Conservation (phyloP, 352 stramenopile genomes). For the Pythium angustatum region DNA sequence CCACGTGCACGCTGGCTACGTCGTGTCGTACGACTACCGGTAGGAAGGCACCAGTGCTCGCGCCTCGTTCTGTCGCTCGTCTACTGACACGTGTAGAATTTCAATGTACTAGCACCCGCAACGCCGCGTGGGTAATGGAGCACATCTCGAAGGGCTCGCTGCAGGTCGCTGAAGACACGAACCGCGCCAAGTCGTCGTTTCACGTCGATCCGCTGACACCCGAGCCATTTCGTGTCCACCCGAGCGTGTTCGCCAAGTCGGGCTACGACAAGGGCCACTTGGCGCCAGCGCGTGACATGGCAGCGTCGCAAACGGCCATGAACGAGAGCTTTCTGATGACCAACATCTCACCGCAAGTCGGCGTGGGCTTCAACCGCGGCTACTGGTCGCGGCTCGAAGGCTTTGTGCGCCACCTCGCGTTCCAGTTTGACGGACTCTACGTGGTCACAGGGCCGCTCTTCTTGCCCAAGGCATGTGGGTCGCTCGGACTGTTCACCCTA, state of each 20-base stretch:
- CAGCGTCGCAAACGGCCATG: constrained; percentile 73
- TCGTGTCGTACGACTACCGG: constrained; percentile 86
- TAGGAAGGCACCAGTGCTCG: too few species aligned
- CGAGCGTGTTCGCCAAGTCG: constrained; percentile 87
- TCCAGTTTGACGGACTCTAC: constrained; percentile 78
- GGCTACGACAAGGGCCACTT: constrained; percentile 96
- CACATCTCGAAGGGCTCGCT: constrained; percentile 75
- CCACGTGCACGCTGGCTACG: constrained; percentile 74
- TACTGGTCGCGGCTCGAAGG: constrained; percentile 89
- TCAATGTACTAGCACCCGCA: too few species aligned
- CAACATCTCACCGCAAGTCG: constrained; percentile 94
- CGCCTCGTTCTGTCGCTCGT: too few species aligned
- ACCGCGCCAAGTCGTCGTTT: constrained; percentile 89
- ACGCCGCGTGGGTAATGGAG: constrained; percentile 87
- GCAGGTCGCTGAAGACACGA: constrained; percentile 60
- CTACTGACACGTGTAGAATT: constrained; percentile 34
- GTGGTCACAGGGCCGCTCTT: constrained; percentile 95
- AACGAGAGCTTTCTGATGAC: constrained; percentile 95
- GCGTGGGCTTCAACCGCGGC: constrained; percentile 84
- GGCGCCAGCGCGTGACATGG: constrained; percentile 91
- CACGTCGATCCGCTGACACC: constrained; percentile 70
- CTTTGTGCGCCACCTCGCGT: constrained; percentile 83
- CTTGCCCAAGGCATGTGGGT: constrained; percentile 77
- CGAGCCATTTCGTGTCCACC: constrained; percentile 82
- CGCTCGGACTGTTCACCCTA: too few species aligned